phyloP scores from a whole-genome alignment of 306 rosid genomes.

The Myrica gale region DNA sequence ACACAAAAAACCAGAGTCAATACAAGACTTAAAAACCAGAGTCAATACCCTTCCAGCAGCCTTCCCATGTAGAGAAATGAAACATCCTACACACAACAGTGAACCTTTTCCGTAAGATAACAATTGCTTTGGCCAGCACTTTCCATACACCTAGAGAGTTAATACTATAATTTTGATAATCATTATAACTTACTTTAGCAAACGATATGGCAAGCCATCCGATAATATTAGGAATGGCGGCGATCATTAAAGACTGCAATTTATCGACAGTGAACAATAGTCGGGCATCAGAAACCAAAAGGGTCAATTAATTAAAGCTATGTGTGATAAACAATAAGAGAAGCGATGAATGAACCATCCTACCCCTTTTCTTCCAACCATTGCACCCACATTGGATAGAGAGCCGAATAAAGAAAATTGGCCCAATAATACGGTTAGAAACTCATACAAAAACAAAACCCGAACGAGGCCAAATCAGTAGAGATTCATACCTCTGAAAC shows the following conservation, averaged over 20 bases:
- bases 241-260: slow-evolving; percentile 85
- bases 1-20: no score
- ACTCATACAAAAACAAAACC: neutral
- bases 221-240: slow-evolving; percentile 84
- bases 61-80: slow-evolving; percentile 98
- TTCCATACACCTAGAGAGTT: slow-evolving; percentile 7
- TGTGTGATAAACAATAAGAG: neutral
- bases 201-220: slow-evolving; percentile 91
- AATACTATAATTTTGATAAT: slow-evolving; percentile 11
- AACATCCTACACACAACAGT: slow-evolving; percentile 53
- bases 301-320: slow-evolving; percentile 1
- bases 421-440: slow-evolving; percentile 31
- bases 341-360: slow-evolving; percentile 6
- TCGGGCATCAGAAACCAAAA: slow-evolving; percentile 20
- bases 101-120: slow-evolving; percentile 14
- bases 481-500: slow-evolving; percentile 68
- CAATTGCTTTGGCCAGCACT: neutral
- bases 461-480: slow-evolving; percentile 7
- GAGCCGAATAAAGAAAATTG: slow-evolving; percentile 91
- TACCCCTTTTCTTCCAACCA: slow-evolving; percentile 99
- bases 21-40: no score
- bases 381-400: slow-evolving; percentile 92
- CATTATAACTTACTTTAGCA: slow-evolving; percentile 63
- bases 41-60: slow-evolving; percentile 95
- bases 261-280: slow-evolving; percentile 28